Percentiles rank a stretch among this genome's conserved stretches.
Conservation (phyloP, 805 yeast genomes). For the Blastobotrys robertii region DNA sequence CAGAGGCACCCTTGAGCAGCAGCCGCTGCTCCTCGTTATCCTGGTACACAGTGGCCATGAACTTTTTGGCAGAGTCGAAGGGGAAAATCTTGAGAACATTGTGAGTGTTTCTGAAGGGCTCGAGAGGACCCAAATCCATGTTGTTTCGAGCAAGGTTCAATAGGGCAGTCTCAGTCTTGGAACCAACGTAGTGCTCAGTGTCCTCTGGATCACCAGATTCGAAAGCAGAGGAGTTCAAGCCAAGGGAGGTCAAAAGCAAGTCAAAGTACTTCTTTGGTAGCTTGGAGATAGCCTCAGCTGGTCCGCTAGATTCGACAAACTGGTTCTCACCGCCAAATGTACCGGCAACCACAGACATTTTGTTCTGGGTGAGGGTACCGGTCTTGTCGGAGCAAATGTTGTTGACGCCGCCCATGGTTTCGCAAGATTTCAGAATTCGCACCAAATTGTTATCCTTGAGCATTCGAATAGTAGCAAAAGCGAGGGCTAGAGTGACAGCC, state of each 20-base stretch:
- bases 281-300: constrained; percentile 2
- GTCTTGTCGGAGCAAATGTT: constrained; percentile 96
- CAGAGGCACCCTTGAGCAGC: constrained; percentile 90
- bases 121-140: constrained; percentile 39
- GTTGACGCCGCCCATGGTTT: constrained; percentile 98
- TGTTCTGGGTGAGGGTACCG: constrained; percentile 91
- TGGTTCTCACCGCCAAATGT: constrained; percentile 39
- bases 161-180: constrained; percentile 90
- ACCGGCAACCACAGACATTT: constrained; percentile 83
- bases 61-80: constrained; percentile 85
- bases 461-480: constrained; percentile 98
- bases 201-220: constrained; percentile 41
- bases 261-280: constrained; percentile 9
- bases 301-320: constrained; percentile 9
- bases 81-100: constrained; percentile 66
- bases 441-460: constrained; percentile 92
- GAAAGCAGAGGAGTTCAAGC: constrained; percentile 83
- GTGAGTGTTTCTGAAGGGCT: constrained; percentile 34
- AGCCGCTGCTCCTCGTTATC: constrained; percentile 25
- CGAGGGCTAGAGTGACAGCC: constrained; percentile 93
- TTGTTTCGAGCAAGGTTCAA: constrained; percentile 54
- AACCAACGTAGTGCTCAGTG: constrained; percentile 67
- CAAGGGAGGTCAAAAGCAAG: constrained; percentile 46
- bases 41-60: constrained; percentile 74
- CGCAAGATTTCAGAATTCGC: constrained; percentile 89